phyloP scores from a whole-genome alignment of 441 rosid genomes.

The Erysimum cheiri region DNA sequence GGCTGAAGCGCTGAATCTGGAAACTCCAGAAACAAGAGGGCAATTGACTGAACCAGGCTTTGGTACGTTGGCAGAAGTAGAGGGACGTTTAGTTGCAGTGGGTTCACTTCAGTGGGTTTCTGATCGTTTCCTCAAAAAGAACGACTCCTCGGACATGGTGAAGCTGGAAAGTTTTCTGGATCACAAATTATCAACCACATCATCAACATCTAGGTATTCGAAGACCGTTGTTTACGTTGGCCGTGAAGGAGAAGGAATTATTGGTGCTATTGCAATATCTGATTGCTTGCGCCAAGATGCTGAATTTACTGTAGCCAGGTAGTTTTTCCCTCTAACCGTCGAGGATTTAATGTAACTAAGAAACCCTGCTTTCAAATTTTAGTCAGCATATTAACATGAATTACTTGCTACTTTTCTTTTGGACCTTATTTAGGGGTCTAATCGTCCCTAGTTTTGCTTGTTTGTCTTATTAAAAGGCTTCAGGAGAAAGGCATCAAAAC shows the following conservation, averaged over 20 bases:
- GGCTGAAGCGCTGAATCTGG: conserved; percentile 65
- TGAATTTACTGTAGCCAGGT: conserved; percentile 76
- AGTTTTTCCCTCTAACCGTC: conserved; percentile 17
- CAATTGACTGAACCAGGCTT: conserved; percentile 92
- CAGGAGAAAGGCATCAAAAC: conserved; percentile 83
- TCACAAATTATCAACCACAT: conserved; percentile 49
- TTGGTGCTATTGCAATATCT: conserved; percentile 88
- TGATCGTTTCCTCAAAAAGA: conserved; percentile 63
- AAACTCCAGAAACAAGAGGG: conserved; percentile 79
- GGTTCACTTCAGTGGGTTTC: conserved; percentile 88
- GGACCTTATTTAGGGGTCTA: not conserved
- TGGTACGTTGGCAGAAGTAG: conserved; percentile 92
- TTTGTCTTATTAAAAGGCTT: conserved; percentile 55
- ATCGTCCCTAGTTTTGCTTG: not conserved
- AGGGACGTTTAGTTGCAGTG: conserved; percentile 84
- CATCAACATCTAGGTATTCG: conserved; percentile 68
- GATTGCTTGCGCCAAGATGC: conserved; percentile 85
- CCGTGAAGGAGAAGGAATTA: conserved; percentile 83
- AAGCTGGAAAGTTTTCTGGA: conserved; percentile 58
- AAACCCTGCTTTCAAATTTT: not conserved
- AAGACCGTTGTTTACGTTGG: conserved; percentile 88
- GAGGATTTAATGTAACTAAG: not conserved
- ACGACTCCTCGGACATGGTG: conserved; percentile 51
- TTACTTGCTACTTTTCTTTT: not conserved
- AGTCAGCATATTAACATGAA: conserved; percentile 11